Evolutionary conservation across 441 rosid species (phyloP).

Genomic region (Geranium incanum): DNA sequence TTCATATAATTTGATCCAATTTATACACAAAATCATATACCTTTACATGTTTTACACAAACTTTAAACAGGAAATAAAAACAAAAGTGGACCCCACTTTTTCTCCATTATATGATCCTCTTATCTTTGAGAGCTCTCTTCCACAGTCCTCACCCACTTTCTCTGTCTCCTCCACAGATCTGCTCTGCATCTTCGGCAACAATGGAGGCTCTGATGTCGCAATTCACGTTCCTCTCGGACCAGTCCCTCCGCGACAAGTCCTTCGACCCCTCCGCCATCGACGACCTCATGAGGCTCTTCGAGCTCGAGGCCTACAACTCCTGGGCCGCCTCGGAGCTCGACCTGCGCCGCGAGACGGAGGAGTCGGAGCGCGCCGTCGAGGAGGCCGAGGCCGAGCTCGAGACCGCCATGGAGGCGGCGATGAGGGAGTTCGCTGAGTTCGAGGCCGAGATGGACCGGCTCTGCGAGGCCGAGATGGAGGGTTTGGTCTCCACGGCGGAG

Average conservation of each 20-base stretch:
- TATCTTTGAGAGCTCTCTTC: neutral
- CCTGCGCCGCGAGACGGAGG: constrained; percentile 33
- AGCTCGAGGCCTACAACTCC: constrained; percentile 70
- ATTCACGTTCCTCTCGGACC: constrained; percentile 65
- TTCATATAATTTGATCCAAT: too few relatives aligned
- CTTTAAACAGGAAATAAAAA: neutral
- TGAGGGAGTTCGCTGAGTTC: constrained; percentile 63
- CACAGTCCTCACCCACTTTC: neutral
- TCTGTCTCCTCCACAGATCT: neutral
- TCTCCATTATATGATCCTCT: neutral
- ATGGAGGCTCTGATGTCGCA: constrained; percentile 76
- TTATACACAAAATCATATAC: neutral
- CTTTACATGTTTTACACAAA: neutral
- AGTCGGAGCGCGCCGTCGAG: constrained; percentile 36
- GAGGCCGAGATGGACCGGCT: constrained; percentile 67
- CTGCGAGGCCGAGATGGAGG: constrained; percentile 30
- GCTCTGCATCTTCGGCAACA: constrained; percentile 14
- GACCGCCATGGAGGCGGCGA: constrained; percentile 62
- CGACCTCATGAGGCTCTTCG: constrained; percentile 72
- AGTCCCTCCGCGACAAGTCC: constrained; percentile 53
- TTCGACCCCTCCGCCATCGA: constrained; percentile 71
- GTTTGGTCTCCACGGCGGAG: constrained; percentile 42
- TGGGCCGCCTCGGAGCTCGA: constrained; percentile 70
- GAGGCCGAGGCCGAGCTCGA: constrained; percentile 61
- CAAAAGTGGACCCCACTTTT: neutral